Evolutionary conservation across 139 green algal genomes (phyloP), one percentile per base, ranked within the genome.

Genomic region (Diplosphaera chodatii): DNA sequence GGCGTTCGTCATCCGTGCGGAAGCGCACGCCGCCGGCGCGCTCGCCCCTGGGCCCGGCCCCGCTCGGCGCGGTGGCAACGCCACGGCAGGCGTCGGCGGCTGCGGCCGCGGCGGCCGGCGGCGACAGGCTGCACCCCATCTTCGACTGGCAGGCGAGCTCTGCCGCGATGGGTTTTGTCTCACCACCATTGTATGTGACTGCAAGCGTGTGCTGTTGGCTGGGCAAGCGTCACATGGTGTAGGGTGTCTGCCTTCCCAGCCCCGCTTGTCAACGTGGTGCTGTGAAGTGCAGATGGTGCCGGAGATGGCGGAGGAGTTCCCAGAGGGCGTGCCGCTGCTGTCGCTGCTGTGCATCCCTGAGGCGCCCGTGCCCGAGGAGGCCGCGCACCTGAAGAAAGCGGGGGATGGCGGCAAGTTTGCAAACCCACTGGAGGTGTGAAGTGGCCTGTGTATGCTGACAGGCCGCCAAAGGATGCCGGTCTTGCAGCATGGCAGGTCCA

Each of bases 261-360:
- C n/a, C n/a, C n/a, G n/a, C n/a, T n/a, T n/a, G n/a, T n/a, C n/a
- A n/a, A n/a, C n/a, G n/a, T n/a, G n/a, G n/a, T n/a, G n/a, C n/a
- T n/a, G n/a, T n/a, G n/a, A n/a, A n/a, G n/a, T 48, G 8, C 48
- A 66, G 27, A 22, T 28, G 22, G 56, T 78, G 28, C 55, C 66
- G 4, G 66, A 77, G 72, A 59, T 77, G 48, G 32, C 31, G 23
- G 32, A 68, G 16, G 40, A 59, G 20, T 63, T 70, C 30, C 59
- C 37, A 21, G 63, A 72, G 20, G 74, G 68, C 23, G 48, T 40
- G 1, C 74, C 74, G n/a, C 63, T 79, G 32, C 27, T 79, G 31
- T 55, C 66, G 25, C 63, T 79, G 62, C 62, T 74, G 30, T 27
- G 40, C 29, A 59, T 48, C 13, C 74, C 74, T 18, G 41, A 33